phyloP scores from a whole-genome alignment of 495 filamentous ascomycete genomes.

The Articulospora tetracladia region DNA sequence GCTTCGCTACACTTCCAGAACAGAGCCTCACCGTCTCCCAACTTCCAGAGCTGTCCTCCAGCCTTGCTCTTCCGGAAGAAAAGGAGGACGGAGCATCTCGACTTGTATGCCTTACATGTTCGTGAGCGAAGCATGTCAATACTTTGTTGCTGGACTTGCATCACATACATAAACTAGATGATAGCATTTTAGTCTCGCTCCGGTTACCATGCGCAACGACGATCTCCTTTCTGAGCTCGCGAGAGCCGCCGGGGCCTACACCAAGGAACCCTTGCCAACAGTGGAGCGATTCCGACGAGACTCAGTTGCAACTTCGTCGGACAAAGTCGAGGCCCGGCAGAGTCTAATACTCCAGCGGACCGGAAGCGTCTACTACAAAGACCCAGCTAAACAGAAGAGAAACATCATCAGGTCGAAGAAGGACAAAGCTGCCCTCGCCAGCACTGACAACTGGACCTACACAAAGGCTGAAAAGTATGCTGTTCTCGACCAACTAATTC shows the following conservation, averaged over 20 bases:
- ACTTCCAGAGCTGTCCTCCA: too few species aligned
- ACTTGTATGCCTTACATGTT: too few species aligned
- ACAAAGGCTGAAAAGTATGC: neutral
- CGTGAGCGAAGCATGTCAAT: too few species aligned
- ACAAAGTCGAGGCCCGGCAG: neutral
- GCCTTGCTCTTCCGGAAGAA: too few species aligned
- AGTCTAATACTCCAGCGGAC: neutral
- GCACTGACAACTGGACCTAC: neutral
- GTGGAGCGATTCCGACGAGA: neutral
- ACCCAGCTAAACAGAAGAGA: constrained; percentile 5
- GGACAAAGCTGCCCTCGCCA: neutral
- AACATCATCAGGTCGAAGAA: constrained; percentile 3
- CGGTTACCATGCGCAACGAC: neutral
- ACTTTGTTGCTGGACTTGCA: too few species aligned
- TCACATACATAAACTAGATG: too few species aligned
- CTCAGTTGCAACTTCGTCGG: neutral
- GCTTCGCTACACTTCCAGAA: too few species aligned
- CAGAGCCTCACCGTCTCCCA: too few species aligned
- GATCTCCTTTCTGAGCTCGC: neutral
- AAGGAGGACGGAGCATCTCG: too few species aligned
- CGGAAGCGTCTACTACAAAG: constrained; percentile 1
- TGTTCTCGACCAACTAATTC: constrained; percentile 1
- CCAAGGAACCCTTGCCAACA: neutral
- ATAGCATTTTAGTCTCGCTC: too few species aligned
- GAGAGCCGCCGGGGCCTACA: neutral